Conservation (phyloP, 2,329 filamentous ascomycete species). For the Fusarium coicis region DNA sequence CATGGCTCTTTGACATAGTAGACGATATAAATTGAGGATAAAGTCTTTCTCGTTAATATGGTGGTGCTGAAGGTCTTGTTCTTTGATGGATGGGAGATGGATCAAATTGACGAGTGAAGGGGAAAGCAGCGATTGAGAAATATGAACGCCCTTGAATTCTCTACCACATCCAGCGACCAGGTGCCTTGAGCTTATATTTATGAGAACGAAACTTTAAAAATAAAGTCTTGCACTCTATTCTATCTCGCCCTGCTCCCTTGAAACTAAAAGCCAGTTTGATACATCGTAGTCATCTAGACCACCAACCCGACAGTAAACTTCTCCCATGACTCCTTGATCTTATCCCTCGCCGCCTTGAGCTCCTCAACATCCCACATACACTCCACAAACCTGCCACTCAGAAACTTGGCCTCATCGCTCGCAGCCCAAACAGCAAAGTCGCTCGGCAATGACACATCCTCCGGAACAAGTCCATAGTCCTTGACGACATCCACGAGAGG, state of each 20-base stretch:
- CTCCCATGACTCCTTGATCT: constrained; percentile 43
- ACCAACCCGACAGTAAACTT: constrained; percentile 37
- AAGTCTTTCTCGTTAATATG: neutral
- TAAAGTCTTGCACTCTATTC: neutral
- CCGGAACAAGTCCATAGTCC: constrained; percentile 17
- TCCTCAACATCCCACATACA: constrained; percentile 64
- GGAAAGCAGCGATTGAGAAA: neutral
- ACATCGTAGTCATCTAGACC: neutral
- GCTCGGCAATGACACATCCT: constrained; percentile 49
- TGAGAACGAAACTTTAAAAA: neutral
- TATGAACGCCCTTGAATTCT: neutral
- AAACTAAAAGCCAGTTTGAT: neutral
- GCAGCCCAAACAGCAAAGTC: constrained; percentile 58
- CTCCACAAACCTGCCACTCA: constrained; percentile 59
- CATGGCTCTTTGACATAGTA: neutral
- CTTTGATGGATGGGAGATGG: too few species aligned
- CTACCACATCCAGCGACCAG: neutral
- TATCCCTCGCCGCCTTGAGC: constrained; percentile 52
- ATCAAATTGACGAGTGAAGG: neutral
- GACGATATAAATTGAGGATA: too few species aligned
- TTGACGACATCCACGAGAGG: constrained; percentile 18
- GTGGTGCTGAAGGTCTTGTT: neutral
- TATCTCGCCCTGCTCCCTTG: neutral
- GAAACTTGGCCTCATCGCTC: constrained; percentile 57
- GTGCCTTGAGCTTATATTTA: neutral